Conservation (phyloP, 768 basidiomycete genomes). For the Russula compacta region DNA sequence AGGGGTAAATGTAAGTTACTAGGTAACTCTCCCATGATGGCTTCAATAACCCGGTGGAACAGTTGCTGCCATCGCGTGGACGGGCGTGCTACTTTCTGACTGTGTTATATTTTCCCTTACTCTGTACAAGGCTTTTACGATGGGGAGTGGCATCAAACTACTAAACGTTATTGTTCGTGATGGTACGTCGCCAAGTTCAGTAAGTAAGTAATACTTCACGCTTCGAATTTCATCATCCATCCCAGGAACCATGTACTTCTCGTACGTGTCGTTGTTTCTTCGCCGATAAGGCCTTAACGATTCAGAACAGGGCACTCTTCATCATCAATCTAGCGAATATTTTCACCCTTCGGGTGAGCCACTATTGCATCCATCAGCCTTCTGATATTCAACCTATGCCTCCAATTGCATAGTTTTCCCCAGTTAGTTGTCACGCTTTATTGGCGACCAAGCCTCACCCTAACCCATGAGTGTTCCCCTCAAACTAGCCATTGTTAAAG, state of each 20-base stretch:
- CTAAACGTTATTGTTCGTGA: constrained; percentile 12
- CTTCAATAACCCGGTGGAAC: not conserved
- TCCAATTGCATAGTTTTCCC: constrained; percentile 1
- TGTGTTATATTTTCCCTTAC: constrained; percentile 8
- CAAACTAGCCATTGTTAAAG: not conserved
- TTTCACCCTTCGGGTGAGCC: constrained; percentile 3
- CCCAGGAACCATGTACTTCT: constrained; percentile 12
- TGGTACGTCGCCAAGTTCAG: not conserved
- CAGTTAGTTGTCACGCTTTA: not conserved
- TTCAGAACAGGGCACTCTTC: constrained; percentile 1
- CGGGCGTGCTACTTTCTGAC: constrained; percentile 5
- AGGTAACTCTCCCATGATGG: too few species aligned
- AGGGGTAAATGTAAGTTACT: constrained; percentile 4
- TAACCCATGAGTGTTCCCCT: not conserved
- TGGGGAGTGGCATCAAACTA: constrained; percentile 3
- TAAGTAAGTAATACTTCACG: too few species aligned
- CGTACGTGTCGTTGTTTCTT: not conserved
- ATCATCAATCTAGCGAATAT: constrained; percentile 10
- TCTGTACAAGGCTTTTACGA: constrained; percentile 5
- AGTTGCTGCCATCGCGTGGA: constrained; percentile 10
- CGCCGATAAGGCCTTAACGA: not conserved
- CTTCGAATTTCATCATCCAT: not conserved
- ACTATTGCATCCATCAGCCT: not conserved
- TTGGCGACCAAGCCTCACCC: not conserved
- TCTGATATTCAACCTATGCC: not conserved